Base-by-base conservation (phyloP, 345 rosid genomes). In the Psidium friedrichsthalianum region DNA sequence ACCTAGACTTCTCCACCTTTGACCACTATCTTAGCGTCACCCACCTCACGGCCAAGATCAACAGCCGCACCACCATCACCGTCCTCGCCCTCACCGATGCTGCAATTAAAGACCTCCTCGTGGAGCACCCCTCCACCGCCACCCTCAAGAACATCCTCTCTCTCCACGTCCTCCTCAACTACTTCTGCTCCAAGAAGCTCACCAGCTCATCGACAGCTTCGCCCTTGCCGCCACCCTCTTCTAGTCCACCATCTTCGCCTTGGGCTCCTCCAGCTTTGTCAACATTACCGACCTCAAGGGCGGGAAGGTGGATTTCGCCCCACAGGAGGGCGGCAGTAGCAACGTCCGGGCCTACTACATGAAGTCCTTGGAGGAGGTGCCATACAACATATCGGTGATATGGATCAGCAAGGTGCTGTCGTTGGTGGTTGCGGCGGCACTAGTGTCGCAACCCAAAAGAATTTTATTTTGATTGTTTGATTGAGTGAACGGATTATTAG, bases 1-100 rank as follows among this genome's bases (percentile, higher is more conserved):
- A 96, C 90, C 99, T 98, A 0, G 84, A 88, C 14, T 90, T 95
- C 91, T 94, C 99, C 87, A 92, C 97, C 86, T 96, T 98, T 92
- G 96, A 91, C 94, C 98, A 93, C 87, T 92, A 91, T 94, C 94
- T 98, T 27, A 88, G 94, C 82, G 51, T 86, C 58, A 98, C 99
- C 10, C 99, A 94, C 93, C 95, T 98, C 51, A 98, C 96, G 86
- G 90, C 74, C 49, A 98, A 98, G 83, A 98, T 98, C 94, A 98
- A 94, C 92, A 86, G 91, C 84, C 90, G 91, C 80, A 94, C 93
- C 76, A 96, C 99, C 88, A 94, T 96, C 87, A 98, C 99, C 82
- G 95, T 98, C 40, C 93, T 93, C 87, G 98, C 98, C 87, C 88
- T 98, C 47, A 95, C 94, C 88, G 94, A 98, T 89, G 87, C 91